Base-by-base conservation (phyloP, 176 grass and related monocot genomes). In the Aegilops sharonensis region DNA sequence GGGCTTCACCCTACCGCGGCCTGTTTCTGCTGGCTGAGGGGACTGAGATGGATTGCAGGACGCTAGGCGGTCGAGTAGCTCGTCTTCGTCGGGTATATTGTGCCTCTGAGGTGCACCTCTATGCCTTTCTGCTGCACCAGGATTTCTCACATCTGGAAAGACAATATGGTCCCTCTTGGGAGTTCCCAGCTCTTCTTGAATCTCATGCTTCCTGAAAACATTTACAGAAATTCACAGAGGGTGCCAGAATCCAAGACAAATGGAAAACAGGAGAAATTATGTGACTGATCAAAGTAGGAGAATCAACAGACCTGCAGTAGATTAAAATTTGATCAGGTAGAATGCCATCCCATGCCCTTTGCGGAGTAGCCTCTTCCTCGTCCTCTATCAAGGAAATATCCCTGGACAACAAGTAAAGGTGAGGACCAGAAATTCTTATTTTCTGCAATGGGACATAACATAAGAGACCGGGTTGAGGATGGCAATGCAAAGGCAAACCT, bases 321-420 rank as follows among this genome's bases (percentile, higher is more conserved):
- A 98, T 95, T 69, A 95, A 77, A 87, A 92, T 91, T 54, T 68
- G 64, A 76, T 85, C 32, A 72, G 66, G 89, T 74, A 94, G 88
- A 82, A 94, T 74, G 31, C 69, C 74, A 30, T 88, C 79, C 96
- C 96, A 98, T 29, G 93, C 93, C 86, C 96, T 95, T 84, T 80
- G 83, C 9, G 83, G 34, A 12, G 4, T 83, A 64, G 20, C 64
- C 72, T 14, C 48, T 31, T 11, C 45, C 29, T 52, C 24, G 15
- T 9, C 13, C 43, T 76, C 72, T 81, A 87, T 45, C 32, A 95
- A 95, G 30, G 69, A 11, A 64, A 95, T 92, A 52, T 86, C 71
- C 35, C 90, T 95, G 24, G 25, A 71, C 42, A 92, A 79, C 56
- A 78, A 64, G 30, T 30, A 52, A 77, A 12, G 40, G 13, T 85